Evolutionary conservation across 192 early-diverging fungal genomes (phyloP).

Genomic region (Rhizophagus prolifer): DNA sequence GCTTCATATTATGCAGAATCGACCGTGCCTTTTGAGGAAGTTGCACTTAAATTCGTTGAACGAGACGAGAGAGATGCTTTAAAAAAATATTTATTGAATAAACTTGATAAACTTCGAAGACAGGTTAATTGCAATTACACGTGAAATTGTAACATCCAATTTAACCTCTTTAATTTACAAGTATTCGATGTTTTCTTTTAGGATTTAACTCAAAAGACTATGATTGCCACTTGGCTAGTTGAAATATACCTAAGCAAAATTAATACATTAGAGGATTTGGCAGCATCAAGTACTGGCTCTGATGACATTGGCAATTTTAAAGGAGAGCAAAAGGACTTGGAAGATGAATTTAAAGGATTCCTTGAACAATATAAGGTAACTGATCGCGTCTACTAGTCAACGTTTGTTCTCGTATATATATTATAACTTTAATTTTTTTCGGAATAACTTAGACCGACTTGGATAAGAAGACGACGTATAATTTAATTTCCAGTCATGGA

Average conservation of each 20-base stretch:
- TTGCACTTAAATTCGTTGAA: slow-evolving; percentile 82
- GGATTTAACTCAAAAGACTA: slow-evolving; percentile 77
- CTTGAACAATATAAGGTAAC: slow-evolving; percentile 69
- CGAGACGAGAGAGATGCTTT: slow-evolving; percentile 73
- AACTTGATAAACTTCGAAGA: slow-evolving; percentile 66
- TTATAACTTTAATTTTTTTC: slow-evolving; percentile 1
- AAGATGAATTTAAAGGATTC: slow-evolving; percentile 73
- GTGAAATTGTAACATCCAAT: not conserved
- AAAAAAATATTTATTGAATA: slow-evolving; percentile 73
- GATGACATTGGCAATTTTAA: slow-evolving; percentile 47
- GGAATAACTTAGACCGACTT: slow-evolving; percentile 48
- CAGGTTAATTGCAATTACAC: slow-evolving; percentile 41
- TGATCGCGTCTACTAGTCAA: too few species aligned
- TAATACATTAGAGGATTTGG: slow-evolving; percentile 62
- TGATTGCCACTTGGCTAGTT: slow-evolving; percentile 85
- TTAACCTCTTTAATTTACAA: not conserved
- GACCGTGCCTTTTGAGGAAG: slow-evolving; percentile 84
- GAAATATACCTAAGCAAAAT: slow-evolving; percentile 83
- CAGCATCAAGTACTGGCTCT: slow-evolving; percentile 41
- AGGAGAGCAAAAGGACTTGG: slow-evolving; percentile 58
- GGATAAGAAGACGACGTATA: slow-evolving; percentile 72
- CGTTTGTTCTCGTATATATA: not conserved
- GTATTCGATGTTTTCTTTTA: slow-evolving; percentile 34
- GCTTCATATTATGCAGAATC: slow-evolving; percentile 88
- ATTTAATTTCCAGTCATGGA: slow-evolving; percentile 85